Evolutionary conservation across 2,329 filamentous ascomycete genomes (phyloP).

Genomic region (Cladosporium velox): DNA sequence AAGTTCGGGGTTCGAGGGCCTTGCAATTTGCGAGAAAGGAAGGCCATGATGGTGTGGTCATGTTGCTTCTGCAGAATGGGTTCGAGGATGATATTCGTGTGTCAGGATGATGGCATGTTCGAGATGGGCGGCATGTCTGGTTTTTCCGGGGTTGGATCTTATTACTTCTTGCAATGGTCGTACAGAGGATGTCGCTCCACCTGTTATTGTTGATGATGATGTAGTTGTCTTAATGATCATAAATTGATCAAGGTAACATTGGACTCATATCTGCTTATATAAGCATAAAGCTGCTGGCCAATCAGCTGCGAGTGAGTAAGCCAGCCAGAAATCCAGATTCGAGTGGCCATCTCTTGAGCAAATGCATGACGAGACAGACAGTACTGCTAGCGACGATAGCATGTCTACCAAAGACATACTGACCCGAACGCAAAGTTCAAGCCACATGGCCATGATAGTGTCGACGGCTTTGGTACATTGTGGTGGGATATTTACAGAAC

Average conservation of each 20-base stretch:
- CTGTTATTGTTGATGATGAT: not conserved
- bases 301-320: not conserved
- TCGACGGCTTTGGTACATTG: slow-evolving; percentile 15
- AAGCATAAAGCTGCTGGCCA: not conserved
- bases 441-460: not conserved
- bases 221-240: not conserved
- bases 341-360: not conserved
- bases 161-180: not conserved
- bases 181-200: too few relatives aligned
- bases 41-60: slow-evolving; percentile 6
- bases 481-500: slow-evolving; percentile 18
- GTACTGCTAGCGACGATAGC: not conserved
- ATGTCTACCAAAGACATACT: not conserved
- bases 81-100: not conserved
- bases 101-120: not conserved
- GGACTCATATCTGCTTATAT: not conserved
- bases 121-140: not conserved
- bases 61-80: slow-evolving; percentile 5
- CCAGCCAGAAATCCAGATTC: not conserved
- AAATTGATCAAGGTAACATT: not conserved
- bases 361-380: not conserved
- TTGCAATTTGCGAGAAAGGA: not conserved
- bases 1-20: not conserved
- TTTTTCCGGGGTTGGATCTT: not conserved
- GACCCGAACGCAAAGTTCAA: not conserved